Base-by-base conservation (phyloP, 2,329 filamentous ascomycete species). In the Cladophialophora bantiana region DNA sequence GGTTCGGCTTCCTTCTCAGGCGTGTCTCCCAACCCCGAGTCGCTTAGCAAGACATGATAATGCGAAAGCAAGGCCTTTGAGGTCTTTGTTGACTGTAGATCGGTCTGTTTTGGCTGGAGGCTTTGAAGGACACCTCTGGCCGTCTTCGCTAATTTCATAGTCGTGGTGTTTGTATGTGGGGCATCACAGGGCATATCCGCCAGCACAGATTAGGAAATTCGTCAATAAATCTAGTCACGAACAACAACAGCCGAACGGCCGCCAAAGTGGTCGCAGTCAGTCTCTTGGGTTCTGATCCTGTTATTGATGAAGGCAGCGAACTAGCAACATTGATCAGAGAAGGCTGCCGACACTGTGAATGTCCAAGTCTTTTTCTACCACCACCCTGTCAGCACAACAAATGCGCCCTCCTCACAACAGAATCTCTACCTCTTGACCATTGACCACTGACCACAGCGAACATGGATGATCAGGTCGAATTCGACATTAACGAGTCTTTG, bases 401-500 rank as follows among this genome's bases (percentile, higher is more conserved):
- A 35, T 50, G 59, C 48, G 36, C 48, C 20, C 18, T 15, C 12
- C 31, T 57, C n/a, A 54, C 31, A 26, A 34, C 18, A 5, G 32
- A 4, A 10, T 35, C 35, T 7, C 13, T 48, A 42, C 38, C 15
- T 34, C 35, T 4, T 15, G 3, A 35, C 18, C 35, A 26, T 50
- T 9, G 35, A 55, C 35, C 48, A n/a, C 36, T 9, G 35, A 55
- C 35, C 48, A n/a, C 36, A 63, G 18, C 45, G 62, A 67, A 84
- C 75, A 91, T 91, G 83, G 85, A 85, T 73, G 82, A 83, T 71
- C 82, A 80, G 70, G 86, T 93, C 77, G 86, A 90, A 76, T 99
- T 99, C 82, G 92, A 98, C 79, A 92, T 99, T 80, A 97, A 97
- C 79, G 91, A 97, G 83, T 93, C 93, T 72, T 90, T 98, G 79